These are phyloP conservation scores for Sonneratia alba DNA, from an alignment of 345 rosid species.

Conservation along the genomic window DNA sequence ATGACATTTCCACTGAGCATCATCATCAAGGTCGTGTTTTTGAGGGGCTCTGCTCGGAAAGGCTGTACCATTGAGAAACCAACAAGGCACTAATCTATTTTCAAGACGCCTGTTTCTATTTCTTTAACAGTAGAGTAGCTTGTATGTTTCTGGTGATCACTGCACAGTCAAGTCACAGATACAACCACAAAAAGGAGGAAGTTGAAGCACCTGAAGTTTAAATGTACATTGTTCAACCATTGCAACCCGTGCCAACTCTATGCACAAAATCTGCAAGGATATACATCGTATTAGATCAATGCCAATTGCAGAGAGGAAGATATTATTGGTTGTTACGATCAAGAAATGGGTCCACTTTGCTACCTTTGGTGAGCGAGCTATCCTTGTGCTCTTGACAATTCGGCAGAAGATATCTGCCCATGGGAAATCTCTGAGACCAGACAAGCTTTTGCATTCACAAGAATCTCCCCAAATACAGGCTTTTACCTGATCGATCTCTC, in stretches of 20 bases:
- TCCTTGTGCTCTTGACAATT: constrained; percentile 43
- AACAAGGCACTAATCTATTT: no score
- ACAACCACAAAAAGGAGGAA: background rate
- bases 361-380: constrained; percentile 76
- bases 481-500: constrained; percentile 41
- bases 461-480: constrained; percentile 40
- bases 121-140: background rate
- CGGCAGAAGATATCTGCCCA: constrained; percentile 61
- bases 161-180: background rate
- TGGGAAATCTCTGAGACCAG: constrained; percentile 42
- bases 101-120: background rate
- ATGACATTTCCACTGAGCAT: background rate
- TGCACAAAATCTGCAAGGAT: constrained; percentile 63
- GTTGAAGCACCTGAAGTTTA: constrained; percentile 50
- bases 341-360: background rate
- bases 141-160: background rate
- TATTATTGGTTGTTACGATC: background rate
- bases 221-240: constrained; percentile 40
- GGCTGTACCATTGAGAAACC: no score
- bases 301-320: no score
- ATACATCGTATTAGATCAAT: background rate
- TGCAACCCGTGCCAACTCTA: constrained; percentile 71
- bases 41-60: no score
- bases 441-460: constrained; percentile 43
- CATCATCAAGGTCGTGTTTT: background rate